A percentile compares a stretch with the other conserved stretches of the same genome.
phyloP scores from a whole-genome alignment of 2,329 filamentous ascomycete species.

The Lojkania enalia region DNA sequence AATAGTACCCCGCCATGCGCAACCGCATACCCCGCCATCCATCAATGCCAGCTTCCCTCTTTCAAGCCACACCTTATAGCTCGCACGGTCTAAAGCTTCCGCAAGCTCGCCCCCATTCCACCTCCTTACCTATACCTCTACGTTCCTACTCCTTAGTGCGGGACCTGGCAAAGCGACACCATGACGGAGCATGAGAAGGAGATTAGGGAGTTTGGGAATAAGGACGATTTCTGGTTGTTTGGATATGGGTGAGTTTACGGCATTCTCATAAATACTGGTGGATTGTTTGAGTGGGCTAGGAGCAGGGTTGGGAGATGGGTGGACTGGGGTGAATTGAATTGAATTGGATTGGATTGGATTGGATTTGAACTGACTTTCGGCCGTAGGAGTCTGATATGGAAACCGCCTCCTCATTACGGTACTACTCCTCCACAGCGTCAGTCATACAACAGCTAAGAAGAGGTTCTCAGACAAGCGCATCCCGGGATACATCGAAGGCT shows the following conservation, averaged over 20 bases:
- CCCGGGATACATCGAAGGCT: constrained; percentile 88
- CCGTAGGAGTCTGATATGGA: constrained; percentile 85
- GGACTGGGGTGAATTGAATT: too few relatives aligned
- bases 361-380: too few relatives aligned
- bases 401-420: constrained; percentile 95
- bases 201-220: constrained; percentile 38
- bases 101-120: background rate
- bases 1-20: background rate
- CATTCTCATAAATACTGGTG: too few relatives aligned
- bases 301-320: too few relatives aligned
- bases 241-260: constrained; percentile 92
- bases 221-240: constrained; percentile 88
- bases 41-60: background rate
- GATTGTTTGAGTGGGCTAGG: too few relatives aligned
- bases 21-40: background rate
- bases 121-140: background rate
- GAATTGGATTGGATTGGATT: too few relatives aligned
- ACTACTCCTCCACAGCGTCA: too few relatives aligned
- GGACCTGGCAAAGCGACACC: constrained; percentile 2
- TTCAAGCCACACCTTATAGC: too few relatives aligned
- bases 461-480: constrained; percentile 70
- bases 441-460: background rate
- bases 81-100: too few relatives aligned
- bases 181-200: constrained; percentile 35
- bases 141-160: background rate